These are phyloP conservation scores for Pythium brachiatum DNA, from an alignment of 352 stramenopile genomes.

Conservation along the genomic window DNA sequence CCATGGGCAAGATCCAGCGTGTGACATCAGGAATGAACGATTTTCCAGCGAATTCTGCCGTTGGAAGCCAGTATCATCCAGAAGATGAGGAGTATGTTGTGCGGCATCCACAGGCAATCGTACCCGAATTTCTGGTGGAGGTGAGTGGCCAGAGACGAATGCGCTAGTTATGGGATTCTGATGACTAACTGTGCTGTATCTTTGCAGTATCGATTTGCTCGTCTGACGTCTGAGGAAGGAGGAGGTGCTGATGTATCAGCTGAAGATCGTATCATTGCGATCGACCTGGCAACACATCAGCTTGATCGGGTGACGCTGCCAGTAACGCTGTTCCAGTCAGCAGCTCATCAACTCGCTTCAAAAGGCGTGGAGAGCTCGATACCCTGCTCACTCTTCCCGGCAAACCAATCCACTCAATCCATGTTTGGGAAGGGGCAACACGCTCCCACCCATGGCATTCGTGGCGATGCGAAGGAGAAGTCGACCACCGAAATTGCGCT, in stretches of 20 bases:
- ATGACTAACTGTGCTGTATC: not conserved
- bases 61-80: conserved; percentile 23
- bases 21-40: conserved; percentile 9
- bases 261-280: not conserved
- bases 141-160: conserved; percentile 9
- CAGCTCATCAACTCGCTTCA: not conserved
- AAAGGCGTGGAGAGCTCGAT: not conserved
- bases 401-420: not conserved
- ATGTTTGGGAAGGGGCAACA: not conserved
- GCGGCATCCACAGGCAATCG: conserved; percentile 49
- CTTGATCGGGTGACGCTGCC: not conserved
- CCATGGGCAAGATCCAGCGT: conserved; percentile 49
- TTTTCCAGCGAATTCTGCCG: conserved; percentile 33
- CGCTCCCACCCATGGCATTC: not conserved
- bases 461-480: not conserved
- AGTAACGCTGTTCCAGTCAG: not conserved
- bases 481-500: not conserved
- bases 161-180: not conserved
- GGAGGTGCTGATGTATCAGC: not conserved
- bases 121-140: conserved; percentile 76
- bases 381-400: not conserved
- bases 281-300: not conserved
- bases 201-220: not conserved
- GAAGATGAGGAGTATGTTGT: conserved; percentile 70
- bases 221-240: not conserved